A percentile compares a stretch with the other conserved stretches of the same genome.
phyloP scores from a whole-genome alignment of 148 eudicot species.

The Linanthus parryae region DNA sequence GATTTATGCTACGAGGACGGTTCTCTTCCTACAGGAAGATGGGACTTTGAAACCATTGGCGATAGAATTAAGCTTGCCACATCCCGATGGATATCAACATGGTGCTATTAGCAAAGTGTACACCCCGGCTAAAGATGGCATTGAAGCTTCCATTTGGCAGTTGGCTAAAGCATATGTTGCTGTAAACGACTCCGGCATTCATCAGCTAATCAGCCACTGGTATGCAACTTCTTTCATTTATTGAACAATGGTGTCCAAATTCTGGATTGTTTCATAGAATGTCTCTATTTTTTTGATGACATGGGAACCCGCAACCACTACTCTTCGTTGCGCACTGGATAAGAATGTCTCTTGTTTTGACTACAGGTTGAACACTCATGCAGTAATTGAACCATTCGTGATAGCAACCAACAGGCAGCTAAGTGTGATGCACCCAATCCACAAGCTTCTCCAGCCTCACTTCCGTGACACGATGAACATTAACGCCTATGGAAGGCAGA shows the following conservation, averaged over 20 bases:
- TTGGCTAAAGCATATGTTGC: constrained; percentile 75
- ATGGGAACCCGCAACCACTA: no score
- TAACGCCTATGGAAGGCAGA: constrained; percentile 52
- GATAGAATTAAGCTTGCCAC: constrained; percentile 69
- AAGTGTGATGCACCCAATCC: constrained; percentile 61
- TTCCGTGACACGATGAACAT: constrained; percentile 63
- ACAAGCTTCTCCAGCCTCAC: constrained; percentile 71
- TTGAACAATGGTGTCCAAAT: no score
- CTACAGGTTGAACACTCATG: constrained; percentile 60
- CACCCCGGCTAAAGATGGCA: constrained; percentile 53
- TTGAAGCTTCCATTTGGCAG: constrained; percentile 48
- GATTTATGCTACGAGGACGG: constrained; percentile 63
- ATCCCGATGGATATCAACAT: constrained; percentile 42
- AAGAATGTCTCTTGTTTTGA: no score
- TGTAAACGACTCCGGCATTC: constrained; percentile 60
- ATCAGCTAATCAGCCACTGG: constrained; percentile 79
- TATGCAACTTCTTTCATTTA: constrained; percentile 15
- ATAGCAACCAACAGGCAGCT: constrained; percentile 69
- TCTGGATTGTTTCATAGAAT: no score
- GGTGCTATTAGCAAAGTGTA: constrained; percentile 59
- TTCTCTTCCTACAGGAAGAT: constrained; percentile 55
- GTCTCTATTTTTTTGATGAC: no score
- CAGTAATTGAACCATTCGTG: constrained; percentile 58
- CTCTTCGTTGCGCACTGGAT: no score
- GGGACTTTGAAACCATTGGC: constrained; percentile 70